Percentiles rank a stretch among this genome's conserved stretches.
Conservation (phyloP, 805 yeast species). For the Pichia heedii region DNA sequence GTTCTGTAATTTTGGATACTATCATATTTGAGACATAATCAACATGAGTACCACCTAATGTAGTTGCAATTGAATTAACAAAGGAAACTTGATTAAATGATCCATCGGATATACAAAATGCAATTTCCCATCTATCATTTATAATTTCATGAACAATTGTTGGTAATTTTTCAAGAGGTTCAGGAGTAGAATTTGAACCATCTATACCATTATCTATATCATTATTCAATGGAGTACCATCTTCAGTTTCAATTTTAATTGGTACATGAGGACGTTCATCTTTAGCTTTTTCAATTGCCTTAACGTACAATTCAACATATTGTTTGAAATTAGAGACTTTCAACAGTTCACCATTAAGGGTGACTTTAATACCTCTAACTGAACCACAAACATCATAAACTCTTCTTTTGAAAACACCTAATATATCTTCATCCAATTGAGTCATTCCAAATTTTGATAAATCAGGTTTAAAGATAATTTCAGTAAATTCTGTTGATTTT, state of each 20-base stretch:
- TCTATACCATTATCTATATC: constrained; percentile 5
- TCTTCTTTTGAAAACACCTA: constrained; percentile 83
- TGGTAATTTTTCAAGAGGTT: constrained; percentile 31
- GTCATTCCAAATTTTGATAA: constrained; percentile 77
- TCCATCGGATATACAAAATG: constrained; percentile 88
- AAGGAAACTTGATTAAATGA: constrained; percentile 89
- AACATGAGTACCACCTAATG: constrained; percentile 95
- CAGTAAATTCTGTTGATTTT: constrained; percentile 69
- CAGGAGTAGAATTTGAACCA: constrained; percentile 7
- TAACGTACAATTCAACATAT: constrained; percentile 83
- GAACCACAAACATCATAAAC: constrained; percentile 95
- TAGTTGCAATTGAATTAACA: constrained; percentile 96
- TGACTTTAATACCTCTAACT: constrained; percentile 71
- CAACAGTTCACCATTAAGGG: constrained; percentile 64
- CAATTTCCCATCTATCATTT: constrained; percentile 91
- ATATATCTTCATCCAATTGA: constrained; percentile 68
- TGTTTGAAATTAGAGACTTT: constrained; percentile 69
- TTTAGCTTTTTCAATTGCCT: constrained; percentile 53
- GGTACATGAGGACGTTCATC: constrained; percentile 21
- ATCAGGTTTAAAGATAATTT: constrained; percentile 84
- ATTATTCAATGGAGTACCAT: background rate
- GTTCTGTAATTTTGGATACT: constrained; percentile 64
- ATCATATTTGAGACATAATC: constrained; percentile 79
- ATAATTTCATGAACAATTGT: constrained; percentile 71
- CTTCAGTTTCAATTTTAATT: constrained; percentile 4